A percentile compares a stretch with the other conserved stretches of the same genome.
phyloP scores from a whole-genome alignment of 1,284 basidiomycete genomes.

The Apiotrichum porosum region DNA sequence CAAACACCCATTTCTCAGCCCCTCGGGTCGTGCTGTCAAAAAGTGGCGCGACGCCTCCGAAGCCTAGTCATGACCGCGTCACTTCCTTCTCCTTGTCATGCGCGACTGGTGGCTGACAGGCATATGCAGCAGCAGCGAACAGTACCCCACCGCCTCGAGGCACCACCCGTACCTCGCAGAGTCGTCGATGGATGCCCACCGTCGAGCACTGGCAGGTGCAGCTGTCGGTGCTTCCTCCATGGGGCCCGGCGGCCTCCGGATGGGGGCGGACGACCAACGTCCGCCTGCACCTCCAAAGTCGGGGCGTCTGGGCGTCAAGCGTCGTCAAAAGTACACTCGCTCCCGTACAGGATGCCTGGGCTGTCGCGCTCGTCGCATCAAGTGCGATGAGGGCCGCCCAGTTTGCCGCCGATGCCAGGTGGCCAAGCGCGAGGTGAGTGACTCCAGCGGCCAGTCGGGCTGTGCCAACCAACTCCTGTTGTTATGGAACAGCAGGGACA shows the following conservation, averaged over 20 bases:
- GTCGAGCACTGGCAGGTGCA: neutral
- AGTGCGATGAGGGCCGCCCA: constrained; percentile 44
- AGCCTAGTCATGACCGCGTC: too few relatives aligned
- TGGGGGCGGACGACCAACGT: neutral
- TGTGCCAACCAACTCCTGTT: too few relatives aligned
- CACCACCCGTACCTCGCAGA: too few relatives aligned
- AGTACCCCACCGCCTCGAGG: too few relatives aligned
- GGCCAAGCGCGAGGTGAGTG: constrained; percentile 40
- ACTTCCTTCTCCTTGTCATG: too few relatives aligned
- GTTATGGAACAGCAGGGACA: too few relatives aligned
- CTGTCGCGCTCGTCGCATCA: constrained; percentile 42
- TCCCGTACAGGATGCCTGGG: constrained; percentile 44
- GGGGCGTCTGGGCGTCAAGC: constrained; percentile 30
- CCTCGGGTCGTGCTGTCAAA: too few relatives aligned
- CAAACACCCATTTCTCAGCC: too few relatives aligned
- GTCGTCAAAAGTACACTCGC: constrained; percentile 42
- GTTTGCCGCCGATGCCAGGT: constrained; percentile 40
- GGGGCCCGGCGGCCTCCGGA: neutral
- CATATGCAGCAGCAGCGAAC: too few relatives aligned
- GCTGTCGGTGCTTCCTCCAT: neutral
- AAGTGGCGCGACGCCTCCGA: too few relatives aligned
- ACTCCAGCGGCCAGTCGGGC: too few relatives aligned
- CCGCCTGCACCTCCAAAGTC: constrained; percentile 3
- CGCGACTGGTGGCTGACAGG: too few relatives aligned
- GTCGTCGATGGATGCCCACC: neutral